Percentiles rank a stretch among this genome's conserved stretches.
These are phyloP conservation scores for Aspergillus piperis DNA, from an alignment of 2,329 filamentous ascomycete genomes.

Conservation along the genomic window DNA sequence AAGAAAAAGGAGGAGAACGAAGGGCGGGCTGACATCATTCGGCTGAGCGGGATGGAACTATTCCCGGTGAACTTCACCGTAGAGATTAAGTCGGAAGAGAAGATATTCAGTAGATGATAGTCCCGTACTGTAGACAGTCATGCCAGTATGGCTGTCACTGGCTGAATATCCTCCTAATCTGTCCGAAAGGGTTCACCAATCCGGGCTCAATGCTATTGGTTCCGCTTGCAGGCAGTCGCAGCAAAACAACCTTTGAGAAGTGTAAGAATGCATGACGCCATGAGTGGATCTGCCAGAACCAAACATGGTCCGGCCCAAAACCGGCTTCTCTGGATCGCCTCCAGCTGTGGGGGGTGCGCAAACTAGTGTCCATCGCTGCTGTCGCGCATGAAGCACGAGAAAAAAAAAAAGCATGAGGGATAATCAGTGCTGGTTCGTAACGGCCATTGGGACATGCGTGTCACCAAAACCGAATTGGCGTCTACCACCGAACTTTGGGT, in stretches of 20 bases:
- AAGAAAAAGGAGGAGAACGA: too few relatives aligned
- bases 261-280: constrained; percentile 22
- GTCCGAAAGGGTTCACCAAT: background rate
- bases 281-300: constrained; percentile 20
- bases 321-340: constrained; percentile 5
- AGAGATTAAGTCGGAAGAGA: too few relatives aligned
- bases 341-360: background rate
- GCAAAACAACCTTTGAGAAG: background rate
- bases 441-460: background rate
- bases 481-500: constrained; percentile 7
- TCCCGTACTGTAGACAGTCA: too few relatives aligned
- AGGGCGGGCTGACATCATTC: background rate
- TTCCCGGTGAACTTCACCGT: too few relatives aligned
- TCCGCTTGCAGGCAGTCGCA: background rate
- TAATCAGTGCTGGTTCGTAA: background rate
- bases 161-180: background rate
- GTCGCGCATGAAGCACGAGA: background rate
- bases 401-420: constrained; percentile 1
- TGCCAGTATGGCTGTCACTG: too few relatives aligned
- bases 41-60: background rate
- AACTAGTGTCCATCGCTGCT: background rate
- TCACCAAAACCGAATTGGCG: too few relatives aligned
- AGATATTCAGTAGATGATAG: too few relatives aligned
- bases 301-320: constrained; percentile 8
- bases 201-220: background rate